phyloP scores from a whole-genome alignment of 2,329 filamentous ascomycete genomes.

The Trichoderma afroharzianum region DNA sequence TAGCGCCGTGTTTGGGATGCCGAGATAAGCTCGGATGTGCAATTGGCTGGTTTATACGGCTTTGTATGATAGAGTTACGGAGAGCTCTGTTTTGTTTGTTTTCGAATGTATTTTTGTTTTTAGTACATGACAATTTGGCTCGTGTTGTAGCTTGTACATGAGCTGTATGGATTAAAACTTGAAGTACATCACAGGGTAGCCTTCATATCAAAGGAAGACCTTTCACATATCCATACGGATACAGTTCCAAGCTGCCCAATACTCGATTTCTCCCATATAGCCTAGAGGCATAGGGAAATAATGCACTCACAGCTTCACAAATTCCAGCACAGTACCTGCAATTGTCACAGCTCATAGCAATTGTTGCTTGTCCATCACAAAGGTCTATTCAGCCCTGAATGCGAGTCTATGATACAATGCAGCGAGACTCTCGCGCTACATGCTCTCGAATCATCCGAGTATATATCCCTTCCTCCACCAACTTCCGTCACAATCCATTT shows the following conservation, averaged over 20 bases:
- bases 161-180: neutral
- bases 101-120: neutral
- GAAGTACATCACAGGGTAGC: neutral
- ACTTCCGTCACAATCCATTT: constrained; percentile 18
- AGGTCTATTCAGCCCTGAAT: constrained; percentile 34
- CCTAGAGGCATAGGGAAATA: too few relatives aligned
- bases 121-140: neutral
- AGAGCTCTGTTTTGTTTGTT: neutral
- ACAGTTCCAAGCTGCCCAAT: neutral
- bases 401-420: constrained; percentile 42
- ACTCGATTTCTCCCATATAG: neutral
- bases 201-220: neutral
- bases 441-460: constrained; percentile 27
- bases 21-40: neutral
- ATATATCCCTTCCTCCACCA: constrained; percentile 27
- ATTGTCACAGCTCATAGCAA: neutral
- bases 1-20: neutral
- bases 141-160: neutral
- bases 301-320: neutral
- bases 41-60: neutral
- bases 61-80: neutral
- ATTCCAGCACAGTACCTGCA: neutral
- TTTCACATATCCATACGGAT: neutral
- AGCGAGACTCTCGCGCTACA: neutral
- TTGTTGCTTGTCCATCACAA: constrained; percentile 21